Percentiles rank a stretch among this genome's conserved stretches.
Evolutionary conservation across 1,284 basidiomycete genomes (phyloP).

Genomic region (Hypsizygus ulmarius): DNA sequence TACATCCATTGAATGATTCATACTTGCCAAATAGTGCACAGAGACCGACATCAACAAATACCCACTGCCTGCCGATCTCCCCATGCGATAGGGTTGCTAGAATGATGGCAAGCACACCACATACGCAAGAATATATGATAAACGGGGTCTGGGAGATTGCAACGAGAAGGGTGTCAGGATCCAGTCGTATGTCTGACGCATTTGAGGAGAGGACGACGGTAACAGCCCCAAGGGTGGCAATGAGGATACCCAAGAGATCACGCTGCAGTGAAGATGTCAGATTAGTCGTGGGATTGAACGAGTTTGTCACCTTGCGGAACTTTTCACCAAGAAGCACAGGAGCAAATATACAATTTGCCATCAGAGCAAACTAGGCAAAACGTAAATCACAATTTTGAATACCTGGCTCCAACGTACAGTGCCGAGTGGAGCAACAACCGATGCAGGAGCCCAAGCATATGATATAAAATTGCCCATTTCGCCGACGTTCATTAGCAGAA

Average conservation of each 20-base stretch:
- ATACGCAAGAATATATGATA: slow-evolving; percentile 69
- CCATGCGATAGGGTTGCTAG: slow-evolving; percentile 64
- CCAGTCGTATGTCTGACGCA: slow-evolving; percentile 66
- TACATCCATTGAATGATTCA: no score
- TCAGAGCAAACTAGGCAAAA: slow-evolving; percentile 69
- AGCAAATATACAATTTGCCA: slow-evolving; percentile 94
- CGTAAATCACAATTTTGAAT: slow-evolving; percentile 7
- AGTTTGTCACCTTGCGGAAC: slow-evolving; percentile 58
- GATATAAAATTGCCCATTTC: slow-evolving; percentile 92
- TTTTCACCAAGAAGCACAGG: slow-evolving; percentile 82
- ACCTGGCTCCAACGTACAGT: slow-evolving; percentile 55
- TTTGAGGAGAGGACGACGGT: slow-evolving; percentile 88
- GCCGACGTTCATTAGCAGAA: slow-evolving; percentile 87
- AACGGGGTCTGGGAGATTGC: slow-evolving; percentile 76
- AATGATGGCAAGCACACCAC: slow-evolving; percentile 52
- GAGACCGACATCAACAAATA: slow-evolving; percentile 85
- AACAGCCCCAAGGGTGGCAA: slow-evolving; percentile 82
- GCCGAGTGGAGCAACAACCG: slow-evolving; percentile 92
- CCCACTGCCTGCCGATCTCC: slow-evolving; percentile 59
- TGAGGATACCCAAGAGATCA: slow-evolving; percentile 84
- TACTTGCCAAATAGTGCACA: slow-evolving; percentile 81
- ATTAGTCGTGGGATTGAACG: slow-evolving; percentile 6
- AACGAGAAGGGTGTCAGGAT: slow-evolving; percentile 63
- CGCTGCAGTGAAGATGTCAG: slow-evolving; percentile 39
- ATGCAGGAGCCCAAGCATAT: slow-evolving; percentile 78